A percentile compares a stretch with the other conserved stretches of the same genome.
Evolutionary conservation across 768 basidiomycete species (phyloP).

Genomic region (Mycena pura): DNA sequence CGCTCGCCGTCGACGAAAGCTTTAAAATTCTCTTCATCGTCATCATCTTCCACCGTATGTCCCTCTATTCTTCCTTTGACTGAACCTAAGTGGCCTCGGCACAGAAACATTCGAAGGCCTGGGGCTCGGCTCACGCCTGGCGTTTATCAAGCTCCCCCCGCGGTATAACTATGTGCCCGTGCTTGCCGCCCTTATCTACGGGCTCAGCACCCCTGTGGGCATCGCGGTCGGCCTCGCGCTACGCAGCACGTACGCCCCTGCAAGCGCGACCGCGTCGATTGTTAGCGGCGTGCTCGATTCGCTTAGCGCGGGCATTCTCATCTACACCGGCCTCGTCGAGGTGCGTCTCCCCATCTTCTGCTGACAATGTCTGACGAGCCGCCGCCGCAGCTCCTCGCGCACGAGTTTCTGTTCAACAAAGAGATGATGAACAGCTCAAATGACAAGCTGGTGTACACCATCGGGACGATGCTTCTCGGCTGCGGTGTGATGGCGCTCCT

Average conservation of each 20-base stretch:
- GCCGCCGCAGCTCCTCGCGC: conserved; percentile 76
- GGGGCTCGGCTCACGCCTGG: conserved; percentile 89
- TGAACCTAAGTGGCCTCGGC: neutral
- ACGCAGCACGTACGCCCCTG: conserved; percentile 81
- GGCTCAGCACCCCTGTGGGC: conserved; percentile 85
- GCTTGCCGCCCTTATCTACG: conserved; percentile 69
- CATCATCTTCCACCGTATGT: conserved; percentile 90
- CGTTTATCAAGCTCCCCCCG: conserved; percentile 68
- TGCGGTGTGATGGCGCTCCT: conserved; percentile 89
- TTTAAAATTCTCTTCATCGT: conserved; percentile 91
- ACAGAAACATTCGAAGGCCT: conserved; percentile 91
- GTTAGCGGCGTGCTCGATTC: conserved; percentile 89
- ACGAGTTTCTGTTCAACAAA: conserved; percentile 93
- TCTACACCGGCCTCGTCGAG: conserved; percentile 90
- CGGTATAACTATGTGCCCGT: conserved; percentile 64
- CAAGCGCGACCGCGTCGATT: conserved; percentile 74
- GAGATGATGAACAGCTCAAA: conserved; percentile 80
- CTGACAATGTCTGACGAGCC: conserved; percentile 4
- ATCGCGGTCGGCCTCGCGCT: conserved; percentile 88
- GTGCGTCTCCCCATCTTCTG: conserved; percentile 40
- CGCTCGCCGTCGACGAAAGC: conserved; percentile 82
- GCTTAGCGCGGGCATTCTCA: conserved; percentile 84
- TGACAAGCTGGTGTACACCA: conserved; percentile 68
- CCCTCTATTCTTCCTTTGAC: neutral
- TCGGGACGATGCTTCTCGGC: conserved; percentile 79